phyloP scores from a whole-genome alignment of 257 asterid species.

The Solanum okadae region DNA sequence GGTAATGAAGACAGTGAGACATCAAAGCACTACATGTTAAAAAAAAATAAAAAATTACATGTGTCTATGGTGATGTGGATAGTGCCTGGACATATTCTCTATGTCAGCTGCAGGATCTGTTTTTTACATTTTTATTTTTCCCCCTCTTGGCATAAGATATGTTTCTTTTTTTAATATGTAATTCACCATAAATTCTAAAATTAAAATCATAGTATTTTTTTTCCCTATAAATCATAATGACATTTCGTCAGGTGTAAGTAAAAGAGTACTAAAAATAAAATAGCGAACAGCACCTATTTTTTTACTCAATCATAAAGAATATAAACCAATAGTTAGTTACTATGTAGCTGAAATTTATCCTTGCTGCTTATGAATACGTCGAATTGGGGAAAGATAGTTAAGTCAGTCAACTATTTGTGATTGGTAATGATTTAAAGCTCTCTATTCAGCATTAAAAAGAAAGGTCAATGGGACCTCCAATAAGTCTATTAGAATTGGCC shows the following conservation, averaged over 20 bases:
- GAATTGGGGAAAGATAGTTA: neutral
- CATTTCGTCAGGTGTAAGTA: neutral
- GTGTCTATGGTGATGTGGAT: neutral
- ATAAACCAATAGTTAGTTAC: neutral
- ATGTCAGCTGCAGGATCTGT: neutral
- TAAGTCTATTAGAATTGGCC: neutral
- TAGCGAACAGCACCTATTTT: neutral
- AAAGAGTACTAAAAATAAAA: neutral
- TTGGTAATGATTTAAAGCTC: neutral
- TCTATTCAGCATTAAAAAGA: neutral
- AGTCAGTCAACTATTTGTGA: neutral
- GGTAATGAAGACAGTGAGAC: neutral
- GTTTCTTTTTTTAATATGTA: neutral
- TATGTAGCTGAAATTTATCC: neutral
- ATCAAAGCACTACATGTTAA: neutral
- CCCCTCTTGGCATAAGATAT: neutral
- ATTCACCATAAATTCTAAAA: neutral
- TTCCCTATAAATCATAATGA: neutral
- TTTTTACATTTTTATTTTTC: neutral
- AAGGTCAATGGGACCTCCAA: neutral
- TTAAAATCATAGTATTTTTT: neutral
- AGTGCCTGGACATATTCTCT: neutral
- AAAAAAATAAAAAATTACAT: neutral
- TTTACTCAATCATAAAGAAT: neutral
- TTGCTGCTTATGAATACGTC: neutral